Evolutionary conservation across 352 stramenopile species (phyloP).

Genomic region (Phytophthora boehmeriae): DNA sequence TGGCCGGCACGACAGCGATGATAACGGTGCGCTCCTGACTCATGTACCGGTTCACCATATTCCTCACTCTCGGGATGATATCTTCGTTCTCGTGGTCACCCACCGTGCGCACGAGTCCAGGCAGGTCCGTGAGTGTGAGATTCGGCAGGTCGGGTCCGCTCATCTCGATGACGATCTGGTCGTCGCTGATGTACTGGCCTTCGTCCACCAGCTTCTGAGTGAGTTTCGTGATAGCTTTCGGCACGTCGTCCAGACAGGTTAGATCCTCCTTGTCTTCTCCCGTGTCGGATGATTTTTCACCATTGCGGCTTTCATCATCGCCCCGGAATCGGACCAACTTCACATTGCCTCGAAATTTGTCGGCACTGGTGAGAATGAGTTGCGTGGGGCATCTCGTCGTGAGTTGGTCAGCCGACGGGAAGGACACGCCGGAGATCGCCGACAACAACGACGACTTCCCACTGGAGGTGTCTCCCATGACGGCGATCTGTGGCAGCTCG

Average conservation of each 20-base stretch:
- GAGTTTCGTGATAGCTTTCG: constrained; percentile 30
- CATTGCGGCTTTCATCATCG: neutral
- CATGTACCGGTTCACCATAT: constrained; percentile 76
- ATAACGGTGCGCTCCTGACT: constrained; percentile 80
- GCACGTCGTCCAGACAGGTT: constrained; percentile 27
- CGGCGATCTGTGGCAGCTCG: constrained; percentile 89
- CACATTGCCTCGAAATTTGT: constrained; percentile 50
- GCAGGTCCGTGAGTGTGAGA: constrained; percentile 84
- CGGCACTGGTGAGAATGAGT: constrained; percentile 60
- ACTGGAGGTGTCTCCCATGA: constrained; percentile 91
- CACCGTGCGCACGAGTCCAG: constrained; percentile 78
- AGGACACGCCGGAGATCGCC: constrained; percentile 78
- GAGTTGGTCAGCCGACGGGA: constrained; percentile 77
- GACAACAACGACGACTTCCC: constrained; percentile 90
- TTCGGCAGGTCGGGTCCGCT: constrained; percentile 63
- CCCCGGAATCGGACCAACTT: constrained; percentile 63
- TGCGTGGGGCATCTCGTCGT: constrained; percentile 85
- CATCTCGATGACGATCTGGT: constrained; percentile 82
- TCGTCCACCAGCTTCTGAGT: constrained; percentile 68
- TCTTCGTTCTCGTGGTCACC: constrained; percentile 63
- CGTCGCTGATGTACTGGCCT: constrained; percentile 73
- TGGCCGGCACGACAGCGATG: constrained; percentile 82
- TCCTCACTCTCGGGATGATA: constrained; percentile 74
- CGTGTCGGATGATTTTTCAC: constrained; percentile 8
- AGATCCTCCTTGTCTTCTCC: constrained; percentile 19